Percentiles rank a stretch among this genome's conserved stretches.
These are phyloP conservation scores for Pseudozyma sp. DNA, from an alignment of 1,284 basidiomycete species.

Conservation along the genomic window DNA sequence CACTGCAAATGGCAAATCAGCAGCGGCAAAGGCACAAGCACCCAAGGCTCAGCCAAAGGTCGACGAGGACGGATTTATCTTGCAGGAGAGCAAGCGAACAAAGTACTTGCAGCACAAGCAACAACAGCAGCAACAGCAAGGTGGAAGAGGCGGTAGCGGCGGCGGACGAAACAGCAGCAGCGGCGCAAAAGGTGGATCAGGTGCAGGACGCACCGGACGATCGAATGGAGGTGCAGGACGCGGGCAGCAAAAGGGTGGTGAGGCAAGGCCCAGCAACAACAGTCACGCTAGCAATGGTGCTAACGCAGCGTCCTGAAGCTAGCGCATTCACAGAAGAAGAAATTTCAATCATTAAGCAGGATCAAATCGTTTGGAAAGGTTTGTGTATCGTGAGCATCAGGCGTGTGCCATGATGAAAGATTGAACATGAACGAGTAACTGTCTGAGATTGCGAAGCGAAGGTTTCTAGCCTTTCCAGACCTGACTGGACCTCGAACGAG, in stretches of 20 bases:
- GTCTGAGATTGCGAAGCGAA: too few relatives aligned
- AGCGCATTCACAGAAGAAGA: too few relatives aligned
- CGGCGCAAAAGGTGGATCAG: slow-evolving; percentile 22
- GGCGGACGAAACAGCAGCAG: slow-evolving; percentile 13
- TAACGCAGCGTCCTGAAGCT: neutral
- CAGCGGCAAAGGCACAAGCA: slow-evolving; percentile 8
- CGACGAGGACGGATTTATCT: slow-evolving; percentile 53
- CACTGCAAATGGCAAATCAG: slow-evolving; percentile 10
- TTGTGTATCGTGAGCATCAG: too few relatives aligned
- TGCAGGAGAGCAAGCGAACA: slow-evolving; percentile 49
- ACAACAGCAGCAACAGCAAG: slow-evolving; percentile 36
- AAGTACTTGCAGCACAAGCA: slow-evolving; percentile 48
- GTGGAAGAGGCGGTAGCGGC: neutral
- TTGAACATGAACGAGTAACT: too few relatives aligned
- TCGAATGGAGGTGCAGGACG: neutral
- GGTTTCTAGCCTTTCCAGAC: too few relatives aligned
- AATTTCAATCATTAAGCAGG: neutral
- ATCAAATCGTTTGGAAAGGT: neutral
- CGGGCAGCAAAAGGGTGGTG: slow-evolving; percentile 5
- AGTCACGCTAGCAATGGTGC: neutral
- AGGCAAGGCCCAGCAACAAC: slow-evolving; percentile 4
- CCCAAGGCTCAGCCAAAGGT: slow-evolving; percentile 47
- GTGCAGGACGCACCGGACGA: slow-evolving; percentile 1
- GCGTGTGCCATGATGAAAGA: too few relatives aligned
- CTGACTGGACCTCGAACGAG: too few relatives aligned